phyloP scores from a whole-genome alignment of 495 filamentous ascomycete genomes.

The Paragyromitra xinjiangensis region DNA sequence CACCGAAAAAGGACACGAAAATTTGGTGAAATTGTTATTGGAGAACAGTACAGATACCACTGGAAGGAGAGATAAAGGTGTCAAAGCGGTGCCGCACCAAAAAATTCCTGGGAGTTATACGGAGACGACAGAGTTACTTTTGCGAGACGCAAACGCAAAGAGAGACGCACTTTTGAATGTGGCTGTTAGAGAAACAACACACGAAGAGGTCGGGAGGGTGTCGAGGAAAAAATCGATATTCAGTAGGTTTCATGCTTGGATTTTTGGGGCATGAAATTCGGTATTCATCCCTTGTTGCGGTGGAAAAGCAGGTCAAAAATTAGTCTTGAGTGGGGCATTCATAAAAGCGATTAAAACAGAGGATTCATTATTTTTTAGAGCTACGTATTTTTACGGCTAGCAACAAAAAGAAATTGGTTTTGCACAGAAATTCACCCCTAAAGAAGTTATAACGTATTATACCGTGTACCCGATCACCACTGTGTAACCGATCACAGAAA shows the following conservation, averaged over 20 bases:
- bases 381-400: too few species aligned
- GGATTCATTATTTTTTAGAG: background rate
- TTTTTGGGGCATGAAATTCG: background rate
- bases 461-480: too few species aligned
- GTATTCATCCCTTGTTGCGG: background rate
- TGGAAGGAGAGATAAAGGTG: background rate
- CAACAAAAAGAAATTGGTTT: too few species aligned
- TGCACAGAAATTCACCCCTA: too few species aligned
- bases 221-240: background rate
- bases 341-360: background rate
- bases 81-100: background rate
- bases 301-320: background rate
- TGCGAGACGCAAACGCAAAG: background rate
- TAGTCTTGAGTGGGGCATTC: background rate
- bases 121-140: background rate
- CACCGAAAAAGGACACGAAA: background rate
- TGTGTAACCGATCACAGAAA: too few species aligned
- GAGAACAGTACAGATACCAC: background rate
- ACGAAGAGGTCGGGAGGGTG: background rate
- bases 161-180: background rate
- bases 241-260: conserved; percentile 6
- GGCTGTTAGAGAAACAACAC: background rate
- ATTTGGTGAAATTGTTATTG: background rate
- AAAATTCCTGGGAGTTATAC: background rate
- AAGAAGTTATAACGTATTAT: too few species aligned